phyloP scores from a whole-genome alignment of 2,329 filamentous ascomycete species.

The Waltergamsia citrina region DNA sequence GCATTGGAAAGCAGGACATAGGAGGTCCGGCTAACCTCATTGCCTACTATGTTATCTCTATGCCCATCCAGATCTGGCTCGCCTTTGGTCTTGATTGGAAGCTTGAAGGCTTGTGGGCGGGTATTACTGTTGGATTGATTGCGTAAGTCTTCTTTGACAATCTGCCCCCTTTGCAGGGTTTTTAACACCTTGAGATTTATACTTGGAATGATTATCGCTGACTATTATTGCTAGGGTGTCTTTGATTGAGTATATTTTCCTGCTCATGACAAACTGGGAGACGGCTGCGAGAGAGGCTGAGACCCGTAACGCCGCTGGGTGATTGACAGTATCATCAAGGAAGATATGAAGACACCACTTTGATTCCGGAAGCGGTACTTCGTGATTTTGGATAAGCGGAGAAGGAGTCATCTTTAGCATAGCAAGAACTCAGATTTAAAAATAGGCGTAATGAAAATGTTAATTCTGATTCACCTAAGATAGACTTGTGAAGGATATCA shows the following conservation, averaged over 20 bases:
- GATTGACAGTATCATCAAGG: background rate
- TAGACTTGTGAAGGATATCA: no score
- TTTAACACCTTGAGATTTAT: background rate
- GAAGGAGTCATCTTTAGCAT: no score
- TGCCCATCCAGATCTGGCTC: constrained; percentile 73
- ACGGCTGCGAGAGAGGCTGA: constrained; percentile 43
- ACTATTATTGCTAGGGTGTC: constrained; percentile 30
- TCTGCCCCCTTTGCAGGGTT: no score
- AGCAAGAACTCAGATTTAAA: no score
- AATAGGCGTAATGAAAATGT: no score
- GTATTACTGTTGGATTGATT: constrained; percentile 62
- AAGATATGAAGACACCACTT: no score
- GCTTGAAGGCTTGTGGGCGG: constrained; percentile 72
- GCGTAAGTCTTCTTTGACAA: constrained; percentile 33
- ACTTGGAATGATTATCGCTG: constrained; percentile 3
- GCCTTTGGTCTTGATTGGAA: constrained; percentile 72
- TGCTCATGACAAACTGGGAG: constrained; percentile 43
- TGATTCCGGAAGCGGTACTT: no score
- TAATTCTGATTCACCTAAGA: no score
- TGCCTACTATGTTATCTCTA: constrained; percentile 76
- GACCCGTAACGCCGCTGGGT: constrained; percentile 36
- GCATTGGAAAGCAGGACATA: constrained; percentile 79
- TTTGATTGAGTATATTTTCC: constrained; percentile 43
- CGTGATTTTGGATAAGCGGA: no score
- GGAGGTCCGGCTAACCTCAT: constrained; percentile 83